Base-by-base conservation (phyloP, 129 eudicot genomes). In the Helichrysum umbraculigerum region DNA sequence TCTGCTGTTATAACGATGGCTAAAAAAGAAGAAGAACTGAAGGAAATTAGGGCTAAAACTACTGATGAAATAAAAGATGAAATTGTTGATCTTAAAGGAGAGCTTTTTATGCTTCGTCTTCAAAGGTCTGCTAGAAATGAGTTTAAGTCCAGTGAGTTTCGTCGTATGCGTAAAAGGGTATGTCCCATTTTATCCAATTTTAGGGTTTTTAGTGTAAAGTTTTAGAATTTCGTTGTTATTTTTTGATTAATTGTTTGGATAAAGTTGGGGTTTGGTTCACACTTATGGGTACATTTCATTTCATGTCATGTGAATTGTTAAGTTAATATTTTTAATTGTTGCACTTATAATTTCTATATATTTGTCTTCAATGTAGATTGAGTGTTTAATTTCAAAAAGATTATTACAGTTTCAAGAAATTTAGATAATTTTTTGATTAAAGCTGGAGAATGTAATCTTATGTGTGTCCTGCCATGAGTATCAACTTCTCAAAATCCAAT, bases 131-230 rank as follows among this genome's bases (percentile, higher is more conserved):
- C 96, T 33, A 83, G 98, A 30, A 89, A 86, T 44, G 97, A 94
- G 85, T 94, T 91, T 84, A 94, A 94, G 73, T 83, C 91, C 59
- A 91, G 97, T 77, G 98, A 94, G 42, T 91, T 94, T 72, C 87
- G 93, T 30, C 88, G 91, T 7, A 88, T 94, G 91, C 98, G 98
- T 79, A 94, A 94, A 91, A 89, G 90, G 97, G 98, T 94, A 90
- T 65, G 70, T 30, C 2, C 30, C 7, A 15, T 47, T 5, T 47
- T 70, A 14, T 70, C 7, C 19, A 21, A 32, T 20, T 32, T 52
- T 70, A 29, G 42, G 47, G 66, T 28, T 71, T 71, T 52, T 63
- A 17, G 17, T 12, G 1, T 8, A 47, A 10, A 44, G 14, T 14
- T 47, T 69, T 47, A 29, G 44, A 7, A 28, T 78, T 70, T 47